A percentile compares a stretch with the other conserved stretches of the same genome.
phyloP scores from a whole-genome alignment of 1,139 yeast genomes.

The Yamadazyma blattariae region DNA sequence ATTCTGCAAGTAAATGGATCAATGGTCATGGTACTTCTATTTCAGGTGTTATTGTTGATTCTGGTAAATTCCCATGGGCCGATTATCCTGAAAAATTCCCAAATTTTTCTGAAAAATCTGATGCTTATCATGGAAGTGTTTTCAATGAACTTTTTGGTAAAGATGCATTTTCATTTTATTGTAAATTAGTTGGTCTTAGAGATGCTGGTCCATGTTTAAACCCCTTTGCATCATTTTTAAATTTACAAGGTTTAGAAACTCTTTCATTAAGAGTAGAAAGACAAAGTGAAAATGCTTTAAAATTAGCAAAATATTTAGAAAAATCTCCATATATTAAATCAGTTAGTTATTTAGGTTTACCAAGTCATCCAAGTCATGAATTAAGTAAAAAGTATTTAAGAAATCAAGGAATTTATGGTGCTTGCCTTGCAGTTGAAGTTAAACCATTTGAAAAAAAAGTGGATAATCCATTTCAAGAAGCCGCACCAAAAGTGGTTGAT shows the following conservation, averaged over 20 bases:
- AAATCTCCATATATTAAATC: slow-evolving; percentile 69
- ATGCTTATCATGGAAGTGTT: slow-evolving; percentile 88
- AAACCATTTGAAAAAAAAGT: slow-evolving; percentile 42
- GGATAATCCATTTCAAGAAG: slow-evolving; percentile 59
- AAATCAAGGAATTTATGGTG: slow-evolving; percentile 70
- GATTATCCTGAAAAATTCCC: slow-evolving; percentile 86
- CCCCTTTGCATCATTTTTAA: slow-evolving; percentile 85
- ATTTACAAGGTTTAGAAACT: slow-evolving; percentile 91
- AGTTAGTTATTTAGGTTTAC: slow-evolving; percentile 92
- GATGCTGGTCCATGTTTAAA: slow-evolving; percentile 88
- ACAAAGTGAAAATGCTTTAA: slow-evolving; percentile 81
- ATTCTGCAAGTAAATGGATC: slow-evolving; percentile 97
- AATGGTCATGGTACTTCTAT: slow-evolving; percentile 97
- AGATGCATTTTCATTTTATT: slow-evolving; percentile 75
- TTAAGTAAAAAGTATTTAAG: slow-evolving; percentile 76
- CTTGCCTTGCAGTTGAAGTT: slow-evolving; percentile 86
- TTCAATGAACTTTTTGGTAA: slow-evolving; percentile 81
- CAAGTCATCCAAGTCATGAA: slow-evolving; percentile 78
- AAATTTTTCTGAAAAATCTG: slow-evolving; percentile 85
- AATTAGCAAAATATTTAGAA: slow-evolving; percentile 76
- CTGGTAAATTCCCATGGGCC: slow-evolving; percentile 91
- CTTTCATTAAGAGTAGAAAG: slow-evolving; percentile 91
- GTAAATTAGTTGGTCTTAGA: slow-evolving; percentile 82
- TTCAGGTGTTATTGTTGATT: slow-evolving; percentile 87
- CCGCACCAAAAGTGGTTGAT: slow-evolving; percentile 84